phyloP scores from a whole-genome alignment of 2,329 filamentous ascomycete genomes.

The Purpureocillium takamizusanense region DNA sequence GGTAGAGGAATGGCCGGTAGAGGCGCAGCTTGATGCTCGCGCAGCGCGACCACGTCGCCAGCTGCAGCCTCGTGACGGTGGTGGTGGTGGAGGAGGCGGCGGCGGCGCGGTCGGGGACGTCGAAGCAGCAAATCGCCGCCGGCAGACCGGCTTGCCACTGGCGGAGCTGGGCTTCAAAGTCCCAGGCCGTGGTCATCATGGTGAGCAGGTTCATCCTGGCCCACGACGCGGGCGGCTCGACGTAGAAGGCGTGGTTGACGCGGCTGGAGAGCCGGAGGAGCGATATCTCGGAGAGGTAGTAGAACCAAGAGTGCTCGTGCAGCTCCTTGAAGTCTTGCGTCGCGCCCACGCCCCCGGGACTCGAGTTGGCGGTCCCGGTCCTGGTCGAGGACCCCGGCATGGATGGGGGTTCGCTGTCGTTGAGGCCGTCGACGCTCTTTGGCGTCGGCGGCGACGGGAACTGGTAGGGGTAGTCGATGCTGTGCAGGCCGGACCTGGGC shows the following conservation, averaged over 20 bases:
- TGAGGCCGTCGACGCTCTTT: neutral
- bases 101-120: neutral
- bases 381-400: too few relatives aligned
- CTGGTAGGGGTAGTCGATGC: neutral
- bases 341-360: neutral
- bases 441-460: neutral
- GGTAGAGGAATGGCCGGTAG: slow-evolving; percentile 4
- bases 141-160: neutral
- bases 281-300: slow-evolving; percentile 9
- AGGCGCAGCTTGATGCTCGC: slow-evolving; percentile 1
- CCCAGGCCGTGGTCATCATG: neutral
- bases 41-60: slow-evolving; percentile 1
- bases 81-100: too few relatives aligned
- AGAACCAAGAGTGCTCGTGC: slow-evolving; percentile 10
- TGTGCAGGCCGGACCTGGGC: slow-evolving; percentile 2
- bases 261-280: slow-evolving; percentile 6
- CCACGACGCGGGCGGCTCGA: neutral
- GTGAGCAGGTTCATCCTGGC: neutral
- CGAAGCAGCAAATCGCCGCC: neutral
- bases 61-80: neutral
- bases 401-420: neutral
- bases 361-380: neutral
- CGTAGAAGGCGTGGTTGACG: slow-evolving; percentile 6
- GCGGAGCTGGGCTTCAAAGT: neutral
- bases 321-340: neutral